Evolutionary conservation across 192 early-diverging fungal genomes (phyloP), one percentile per base, ranked within the genome.

Genomic region (Gorgonomyces haynaldii): DNA sequence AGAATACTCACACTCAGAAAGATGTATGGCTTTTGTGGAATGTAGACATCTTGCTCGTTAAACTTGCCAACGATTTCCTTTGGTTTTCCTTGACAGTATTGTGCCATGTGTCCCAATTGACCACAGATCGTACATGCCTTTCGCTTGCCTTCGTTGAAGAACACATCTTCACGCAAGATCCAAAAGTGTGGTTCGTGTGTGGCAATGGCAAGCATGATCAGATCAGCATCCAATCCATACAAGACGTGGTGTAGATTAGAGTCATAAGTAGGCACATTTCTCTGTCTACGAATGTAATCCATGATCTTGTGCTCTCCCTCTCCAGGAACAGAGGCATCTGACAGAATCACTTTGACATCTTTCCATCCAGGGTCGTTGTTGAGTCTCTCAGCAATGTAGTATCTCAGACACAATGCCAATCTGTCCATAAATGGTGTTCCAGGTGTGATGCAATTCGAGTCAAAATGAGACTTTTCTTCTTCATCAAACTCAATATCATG

Each of bases 261-360:
- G 56, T 88, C 67, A 52, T 94, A 91, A 24, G 78, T 82, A 15
- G 82, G 70, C 56, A 84, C 81, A 2, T 78, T 79, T 28, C 89
- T 84, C 25, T 84, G 68, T 17, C 83, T 70, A 29, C 95, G 85
- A 46, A 98, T 92, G 47, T 84, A 98, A 62, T 98, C 95, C 95
- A 98, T 96, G 49, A 98, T 95, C 63, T 98, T 98, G 72, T 98
- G 95, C 66, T 98, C 95, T 39, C 95, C 95, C 65, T 98, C 95
- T 39, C 95, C 95, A 12, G 92, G 92, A 0, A 95, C 90, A 35
- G 83, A 85, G 27, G 87, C 90, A 21, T 90, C 95, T 25, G 91
- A 95, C 2, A 98, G 72, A 42, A 98, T 79, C 31, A 98, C 79
- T 66, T 92, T 81, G 27, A 72, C 81, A 46, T 83, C 69, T 56